phyloP scores from a whole-genome alignment of 106 monocot species.

The Allium cepa region DNA sequence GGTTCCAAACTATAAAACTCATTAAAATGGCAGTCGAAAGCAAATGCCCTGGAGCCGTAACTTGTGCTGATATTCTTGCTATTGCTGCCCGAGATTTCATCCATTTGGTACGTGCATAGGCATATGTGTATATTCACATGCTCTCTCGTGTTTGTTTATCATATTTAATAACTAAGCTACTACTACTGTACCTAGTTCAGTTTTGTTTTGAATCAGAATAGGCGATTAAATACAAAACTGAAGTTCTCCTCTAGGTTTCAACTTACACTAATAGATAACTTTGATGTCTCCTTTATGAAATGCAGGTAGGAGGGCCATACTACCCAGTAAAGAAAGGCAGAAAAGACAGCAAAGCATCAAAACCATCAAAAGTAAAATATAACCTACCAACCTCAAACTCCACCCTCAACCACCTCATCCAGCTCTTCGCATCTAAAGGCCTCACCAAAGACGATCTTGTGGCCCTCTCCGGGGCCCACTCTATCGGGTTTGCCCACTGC shows the following conservation, averaged over 20 bases:
- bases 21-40: constrained; percentile 62
- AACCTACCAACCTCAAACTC: constrained; percentile 76
- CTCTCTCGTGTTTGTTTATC: no score
- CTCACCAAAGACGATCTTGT: constrained; percentile 46
- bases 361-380: constrained; percentile 30
- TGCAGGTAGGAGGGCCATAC: constrained; percentile 82
- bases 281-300: no score
- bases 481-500: constrained; percentile 89
- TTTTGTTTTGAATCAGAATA: background rate
- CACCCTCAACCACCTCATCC: constrained; percentile 54
- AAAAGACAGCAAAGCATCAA: constrained; percentile 69
- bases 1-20: constrained; percentile 44
- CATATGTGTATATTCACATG: no score
- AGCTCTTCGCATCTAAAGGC: constrained; percentile 63
- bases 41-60: constrained; percentile 83
- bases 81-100: constrained; percentile 73
- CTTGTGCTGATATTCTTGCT: constrained; percentile 82
- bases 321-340: constrained; percentile 73
- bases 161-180: background rate
- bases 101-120: constrained; percentile 38
- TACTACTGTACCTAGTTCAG: background rate
- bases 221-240: no score
- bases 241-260: no score
- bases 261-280: no score
- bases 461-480: constrained; percentile 80